Evolutionary conservation across 495 filamentous ascomycete species (phyloP), one percentile per base, ranked within the genome.

Genomic region (Daldinia loculata): DNA sequence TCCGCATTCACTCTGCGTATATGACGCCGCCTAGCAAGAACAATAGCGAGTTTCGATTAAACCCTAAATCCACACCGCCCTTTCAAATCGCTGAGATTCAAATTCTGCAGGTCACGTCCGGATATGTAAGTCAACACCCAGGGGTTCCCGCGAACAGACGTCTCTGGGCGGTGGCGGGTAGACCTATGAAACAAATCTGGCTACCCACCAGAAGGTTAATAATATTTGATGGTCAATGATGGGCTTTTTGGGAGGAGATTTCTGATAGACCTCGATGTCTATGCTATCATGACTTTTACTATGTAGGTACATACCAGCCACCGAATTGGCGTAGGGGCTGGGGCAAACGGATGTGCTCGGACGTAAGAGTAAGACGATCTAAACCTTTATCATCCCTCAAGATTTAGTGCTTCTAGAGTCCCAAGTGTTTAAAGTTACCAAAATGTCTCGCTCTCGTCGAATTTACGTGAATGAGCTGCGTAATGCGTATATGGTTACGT

Each of bases 71-170:
- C 56, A 72, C 65, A 69, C 70, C 70, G 66, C 66, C 52, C 34
- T 60, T 66, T 63, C 17, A 15, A 59, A 38, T 39, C 17, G 29
- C 43, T 30, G 38, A 30, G 62, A 41, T 59, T 56, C 19, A 30
- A 41, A 52, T 63, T 66, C 66, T 69, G 62, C 61, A 73, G 51
- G 65, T 65, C 65, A 59, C 29, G 22, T 52, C 60, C 19, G 61
- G 53, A 69, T 62, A 59, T 63, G 59, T 68, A 67, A 34, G 61
- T 69, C 70, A 56, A 60, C 30, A 58, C 32, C 57, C 51, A 51
- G 62, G 69, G 69, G 57, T 66, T 43, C n/a, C 45, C 34, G 70
- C 70, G 70, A 73, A 73, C 66, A 73, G 70, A 73, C 70, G 36
- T 48, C 45, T 71, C 66, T 69, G 36, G 70, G 62, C 57, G 38